A percentile compares a stretch with the other conserved stretches of the same genome.
Evolutionary conservation across 208 protist genomes (phyloP).

Genomic region (Acanthamoeba royreba): DNA sequence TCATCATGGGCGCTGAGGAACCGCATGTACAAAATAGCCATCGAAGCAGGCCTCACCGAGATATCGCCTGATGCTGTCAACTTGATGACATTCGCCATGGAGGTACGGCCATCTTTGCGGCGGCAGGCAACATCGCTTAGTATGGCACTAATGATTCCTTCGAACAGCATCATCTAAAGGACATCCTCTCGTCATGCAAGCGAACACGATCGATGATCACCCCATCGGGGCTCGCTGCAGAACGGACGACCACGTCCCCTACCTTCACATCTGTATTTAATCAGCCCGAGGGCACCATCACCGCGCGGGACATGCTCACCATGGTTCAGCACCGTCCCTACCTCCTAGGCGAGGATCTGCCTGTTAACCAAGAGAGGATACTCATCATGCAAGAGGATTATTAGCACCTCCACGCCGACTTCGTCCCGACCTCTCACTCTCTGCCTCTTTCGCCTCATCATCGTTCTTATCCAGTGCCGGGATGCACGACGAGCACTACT

Average conservation of each 20-base stretch:
- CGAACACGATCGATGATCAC: not conserved
- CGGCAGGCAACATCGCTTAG: not conserved
- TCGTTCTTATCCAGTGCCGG: too few relatives aligned
- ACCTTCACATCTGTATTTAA: not conserved
- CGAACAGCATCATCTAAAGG: not conserved
- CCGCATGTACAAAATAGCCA: constrained; percentile 18
- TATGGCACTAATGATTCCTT: not conserved
- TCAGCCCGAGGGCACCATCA: not conserved
- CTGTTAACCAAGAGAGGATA: constrained; percentile 7
- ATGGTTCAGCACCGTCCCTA: not conserved
- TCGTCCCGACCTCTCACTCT: too few relatives aligned
- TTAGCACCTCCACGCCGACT: not conserved
- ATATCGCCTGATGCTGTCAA: not conserved
- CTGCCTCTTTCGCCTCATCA: too few relatives aligned
- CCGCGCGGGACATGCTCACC: not conserved
- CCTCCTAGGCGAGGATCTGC: not conserved
- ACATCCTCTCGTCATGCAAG: not conserved
- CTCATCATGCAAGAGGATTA: constrained; percentile 2
- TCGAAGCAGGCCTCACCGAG: not conserved
- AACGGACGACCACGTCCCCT: not conserved
- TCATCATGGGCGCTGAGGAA: not conserved
- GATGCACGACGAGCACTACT: too few relatives aligned
- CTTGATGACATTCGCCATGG: constrained; percentile 7
- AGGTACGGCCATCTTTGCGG: not conserved
- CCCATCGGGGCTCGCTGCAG: not conserved